A percentile compares a stretch with the other conserved stretches of the same genome.
phyloP scores from a whole-genome alignment of 352 stramenopile genomes.

The Phytopythium kandeliae region DNA sequence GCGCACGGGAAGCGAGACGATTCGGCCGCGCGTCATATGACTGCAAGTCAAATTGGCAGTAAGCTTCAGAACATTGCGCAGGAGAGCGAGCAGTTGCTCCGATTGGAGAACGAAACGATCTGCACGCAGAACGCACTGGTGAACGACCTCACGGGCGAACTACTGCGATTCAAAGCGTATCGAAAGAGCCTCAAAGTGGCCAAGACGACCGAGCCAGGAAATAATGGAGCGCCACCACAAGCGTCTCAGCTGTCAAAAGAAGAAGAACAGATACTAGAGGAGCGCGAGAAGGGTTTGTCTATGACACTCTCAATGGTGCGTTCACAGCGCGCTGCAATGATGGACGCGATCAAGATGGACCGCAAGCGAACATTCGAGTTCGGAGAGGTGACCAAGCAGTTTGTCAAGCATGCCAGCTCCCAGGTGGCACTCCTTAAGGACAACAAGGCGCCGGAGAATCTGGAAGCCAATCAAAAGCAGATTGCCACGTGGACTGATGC shows the following conservation, averaged over 20 bases:
- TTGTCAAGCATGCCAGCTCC: slow-evolving; percentile 44
- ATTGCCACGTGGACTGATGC: slow-evolving; percentile 25
- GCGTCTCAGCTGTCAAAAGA: slow-evolving; percentile 31
- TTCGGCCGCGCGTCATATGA: slow-evolving; percentile 69
- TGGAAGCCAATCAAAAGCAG: slow-evolving; percentile 5
- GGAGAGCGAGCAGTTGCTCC: slow-evolving; percentile 62
- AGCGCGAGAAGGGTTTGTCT: slow-evolving; percentile 68
- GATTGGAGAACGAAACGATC: slow-evolving; percentile 57
- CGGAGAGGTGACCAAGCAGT: slow-evolving; percentile 34
- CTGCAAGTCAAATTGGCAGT: slow-evolving; percentile 65
- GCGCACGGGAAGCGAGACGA: slow-evolving; percentile 40
- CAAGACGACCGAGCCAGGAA: background rate
- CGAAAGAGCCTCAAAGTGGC: background rate
- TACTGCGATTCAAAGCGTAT: slow-evolving; percentile 47
- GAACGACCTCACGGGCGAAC: slow-evolving; percentile 65
- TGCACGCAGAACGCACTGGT: slow-evolving; percentile 52
- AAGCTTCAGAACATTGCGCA: slow-evolving; percentile 80
- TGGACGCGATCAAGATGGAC: slow-evolving; percentile 53
- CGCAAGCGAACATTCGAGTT: slow-evolving; percentile 68
- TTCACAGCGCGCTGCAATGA: slow-evolving; percentile 37
- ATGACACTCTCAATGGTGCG: slow-evolving; percentile 72
- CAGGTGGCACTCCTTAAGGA: slow-evolving; percentile 8
- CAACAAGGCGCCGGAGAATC: slow-evolving; percentile 1
- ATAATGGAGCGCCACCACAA: slow-evolving; percentile 3
- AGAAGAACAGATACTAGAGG: slow-evolving; percentile 60